phyloP scores from a whole-genome alignment of 306 rosid genomes.

The Cucumis sativus region Cucumber_9930_V3 NC_026658.2:6559001-6559500 shows the following conservation, averaged over 20 bases:
- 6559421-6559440: background rate
- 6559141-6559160: background rate
- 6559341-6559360: background rate
- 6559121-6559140: conserved; percentile 14
- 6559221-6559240: background rate
- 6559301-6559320: background rate
- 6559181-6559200: background rate
- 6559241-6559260: background rate
- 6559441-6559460: background rate
- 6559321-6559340: conserved; percentile 1
- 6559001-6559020: conserved; percentile 17
- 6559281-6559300: background rate
- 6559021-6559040: conserved; percentile 23
- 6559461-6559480: background rate
- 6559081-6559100: conserved; percentile 51
- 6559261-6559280: no score
- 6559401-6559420: background rate
- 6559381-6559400: background rate
- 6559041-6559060: conserved; percentile 31
- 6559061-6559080: conserved; percentile 68
- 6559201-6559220: background rate
- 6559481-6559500: background rate
- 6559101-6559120: conserved; percentile 42
- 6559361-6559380: conserved; percentile 7
- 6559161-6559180: background rate